Percentiles rank a stretch among this genome's conserved stretches.
Evolutionary conservation across 2,329 filamentous ascomycete species (phyloP).

Genomic region (Sclerotinia sclerotiorum): DNA sequence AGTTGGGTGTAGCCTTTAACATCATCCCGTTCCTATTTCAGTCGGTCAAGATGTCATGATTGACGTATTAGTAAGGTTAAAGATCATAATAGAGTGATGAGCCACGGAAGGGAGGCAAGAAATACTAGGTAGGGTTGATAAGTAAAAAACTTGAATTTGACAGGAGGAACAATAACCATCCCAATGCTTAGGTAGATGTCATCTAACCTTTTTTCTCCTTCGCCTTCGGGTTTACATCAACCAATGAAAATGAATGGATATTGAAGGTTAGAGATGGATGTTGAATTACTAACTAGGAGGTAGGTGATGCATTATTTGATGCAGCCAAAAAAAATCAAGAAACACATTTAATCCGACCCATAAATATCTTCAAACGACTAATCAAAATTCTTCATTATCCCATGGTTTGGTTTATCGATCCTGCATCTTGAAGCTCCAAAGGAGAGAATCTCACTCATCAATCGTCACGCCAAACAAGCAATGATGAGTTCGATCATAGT

Average conservation of each 20-base stretch:
- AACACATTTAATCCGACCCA: neutral
- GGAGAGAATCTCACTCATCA: neutral
- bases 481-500: too few relatives aligned
- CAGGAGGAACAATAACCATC: neutral
- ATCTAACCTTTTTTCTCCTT: too few relatives aligned
- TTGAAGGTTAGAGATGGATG: slow-evolving; percentile 3
- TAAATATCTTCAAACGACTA: neutral
- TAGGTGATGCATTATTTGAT: neutral
- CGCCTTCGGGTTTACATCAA: neutral
- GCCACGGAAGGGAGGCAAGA: neutral
- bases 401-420: neutral
- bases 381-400: neutral
- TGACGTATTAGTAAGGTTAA: neutral
- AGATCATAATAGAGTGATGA: neutral
- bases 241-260: neutral
- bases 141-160: neutral
- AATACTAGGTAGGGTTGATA: neutral
- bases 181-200: neutral
- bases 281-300: too few relatives aligned
- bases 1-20: slow-evolving; percentile 2
- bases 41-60: neutral
- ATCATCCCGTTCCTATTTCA: neutral
- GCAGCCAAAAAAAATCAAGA: neutral
- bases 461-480: too few relatives aligned
- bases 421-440: neutral